These are phyloP conservation scores for Cucumis variabilis DNA, from an alignment of 331 rosid genomes.

Conservation along the genomic window DNA sequence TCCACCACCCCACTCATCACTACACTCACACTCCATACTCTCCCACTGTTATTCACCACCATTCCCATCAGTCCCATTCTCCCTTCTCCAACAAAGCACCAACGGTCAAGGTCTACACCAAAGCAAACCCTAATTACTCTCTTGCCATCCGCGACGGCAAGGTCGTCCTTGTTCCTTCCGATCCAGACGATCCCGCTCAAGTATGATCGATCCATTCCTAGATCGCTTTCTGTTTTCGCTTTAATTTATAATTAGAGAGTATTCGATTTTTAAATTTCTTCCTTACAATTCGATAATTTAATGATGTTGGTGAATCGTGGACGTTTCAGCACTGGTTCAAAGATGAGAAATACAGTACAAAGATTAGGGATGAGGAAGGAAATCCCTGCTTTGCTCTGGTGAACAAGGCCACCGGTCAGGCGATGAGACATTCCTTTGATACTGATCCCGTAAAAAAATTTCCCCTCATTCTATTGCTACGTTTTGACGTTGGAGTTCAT, in stretches of 20 bases:
- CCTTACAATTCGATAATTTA: neutral
- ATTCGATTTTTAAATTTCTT: neutral
- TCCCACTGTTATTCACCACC: slow-evolving; percentile 40
- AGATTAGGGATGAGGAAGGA: slow-evolving; percentile 80
- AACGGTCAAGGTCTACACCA: slow-evolving; percentile 53
- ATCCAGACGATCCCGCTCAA: slow-evolving; percentile 60
- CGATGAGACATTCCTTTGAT: slow-evolving; percentile 78
- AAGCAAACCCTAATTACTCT: slow-evolving; percentile 60
- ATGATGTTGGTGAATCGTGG: neutral
- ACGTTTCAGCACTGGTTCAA: slow-evolving; percentile 79
- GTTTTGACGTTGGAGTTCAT: no score
- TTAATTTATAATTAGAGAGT: neutral
- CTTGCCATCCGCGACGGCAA: slow-evolving; percentile 61
- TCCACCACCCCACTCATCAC: slow-evolving; percentile 41
- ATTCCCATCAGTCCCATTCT: slow-evolving; percentile 36
- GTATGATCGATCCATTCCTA: slow-evolving; percentile 36
- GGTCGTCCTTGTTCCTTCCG: slow-evolving; percentile 61
- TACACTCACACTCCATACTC: slow-evolving; percentile 32
- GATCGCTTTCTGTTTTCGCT: neutral
- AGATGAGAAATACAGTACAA: slow-evolving; percentile 86
- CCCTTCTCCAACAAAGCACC: slow-evolving; percentile 38
- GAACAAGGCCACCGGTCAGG: slow-evolving; percentile 80
- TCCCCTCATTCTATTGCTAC: neutral
- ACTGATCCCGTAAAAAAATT: slow-evolving; percentile 63
- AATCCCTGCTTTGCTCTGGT: slow-evolving; percentile 76